Percentiles rank a stretch among this genome's conserved stretches.
Conservation (phyloP, 768 basidiomycete genomes). For the Calocera cornea region DNA sequence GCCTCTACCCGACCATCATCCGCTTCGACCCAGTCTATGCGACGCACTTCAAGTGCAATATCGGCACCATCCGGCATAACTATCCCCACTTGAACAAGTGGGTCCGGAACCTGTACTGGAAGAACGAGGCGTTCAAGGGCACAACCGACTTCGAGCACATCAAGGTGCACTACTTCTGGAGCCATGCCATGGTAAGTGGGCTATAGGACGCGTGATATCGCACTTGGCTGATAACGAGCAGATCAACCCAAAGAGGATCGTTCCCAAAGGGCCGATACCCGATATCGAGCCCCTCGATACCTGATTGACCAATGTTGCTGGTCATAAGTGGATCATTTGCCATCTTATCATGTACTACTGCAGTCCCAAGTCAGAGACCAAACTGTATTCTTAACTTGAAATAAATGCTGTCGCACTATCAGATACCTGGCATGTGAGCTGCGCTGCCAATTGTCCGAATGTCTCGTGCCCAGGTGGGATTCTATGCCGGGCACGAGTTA, state of each 20-base stretch:
- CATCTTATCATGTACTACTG: neutral
- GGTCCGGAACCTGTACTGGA: neutral
- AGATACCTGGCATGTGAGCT: no score
- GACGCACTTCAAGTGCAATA: constrained; percentile 88
- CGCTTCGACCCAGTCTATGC: constrained; percentile 87
- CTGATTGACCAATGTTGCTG: no score
- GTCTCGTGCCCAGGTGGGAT: no score
- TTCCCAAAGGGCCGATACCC: constrained; percentile 61
- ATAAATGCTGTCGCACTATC: no score
- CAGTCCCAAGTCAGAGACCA: no score
- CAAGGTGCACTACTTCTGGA: constrained; percentile 23
- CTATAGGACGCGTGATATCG: neutral
- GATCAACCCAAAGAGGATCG: constrained; percentile 68
- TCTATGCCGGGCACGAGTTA: no score
- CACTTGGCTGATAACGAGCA: constrained; percentile 19
- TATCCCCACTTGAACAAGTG: constrained; percentile 71
- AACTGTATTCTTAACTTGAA: no score
- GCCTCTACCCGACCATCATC: constrained; percentile 86
- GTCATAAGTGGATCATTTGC: neutral
- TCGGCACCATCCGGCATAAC: constrained; percentile 68
- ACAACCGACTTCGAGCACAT: neutral
- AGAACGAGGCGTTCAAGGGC: neutral
- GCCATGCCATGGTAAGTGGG: neutral
- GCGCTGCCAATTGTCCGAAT: no score
- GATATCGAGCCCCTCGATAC: constrained; percentile 40